phyloP scores from a whole-genome alignment of 2,329 filamentous ascomycete species.

The Pseudogymnoascus sp. region DNA sequence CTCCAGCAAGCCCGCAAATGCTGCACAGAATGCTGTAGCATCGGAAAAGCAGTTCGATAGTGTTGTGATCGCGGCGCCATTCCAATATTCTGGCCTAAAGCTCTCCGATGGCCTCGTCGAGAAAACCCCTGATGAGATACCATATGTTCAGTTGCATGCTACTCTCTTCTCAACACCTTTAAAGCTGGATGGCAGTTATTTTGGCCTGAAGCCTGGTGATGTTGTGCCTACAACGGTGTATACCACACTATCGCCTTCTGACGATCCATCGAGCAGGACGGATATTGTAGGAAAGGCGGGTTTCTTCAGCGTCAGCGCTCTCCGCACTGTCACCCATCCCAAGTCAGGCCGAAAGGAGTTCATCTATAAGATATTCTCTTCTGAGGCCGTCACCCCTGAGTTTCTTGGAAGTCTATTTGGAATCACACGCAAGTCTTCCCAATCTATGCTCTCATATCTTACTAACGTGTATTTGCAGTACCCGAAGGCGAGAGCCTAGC shows the following conservation, averaged over 20 bases:
- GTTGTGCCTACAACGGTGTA: slow-evolving; percentile 66
- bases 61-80: slow-evolving; percentile 74
- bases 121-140: slow-evolving; percentile 63
- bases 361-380: slow-evolving; percentile 59
- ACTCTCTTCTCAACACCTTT: slow-evolving; percentile 78
- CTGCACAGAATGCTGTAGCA: neutral
- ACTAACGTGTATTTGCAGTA: slow-evolving; percentile 12
- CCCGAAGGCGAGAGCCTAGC: slow-evolving; percentile 18
- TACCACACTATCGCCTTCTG: slow-evolving; percentile 57
- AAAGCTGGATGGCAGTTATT: slow-evolving; percentile 62
- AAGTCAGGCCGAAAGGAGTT: slow-evolving; percentile 45
- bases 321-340: slow-evolving; percentile 57
- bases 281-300: slow-evolving; percentile 62
- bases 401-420: slow-evolving; percentile 48
- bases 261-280: slow-evolving; percentile 31
- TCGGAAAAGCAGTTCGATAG: slow-evolving; percentile 53
- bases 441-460: slow-evolving; percentile 10
- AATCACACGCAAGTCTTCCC: slow-evolving; percentile 17
- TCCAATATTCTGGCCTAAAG: slow-evolving; percentile 68
- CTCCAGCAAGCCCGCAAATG: slow-evolving; percentile 19
- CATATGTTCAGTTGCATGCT: slow-evolving; percentile 80
- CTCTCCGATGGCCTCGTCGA: slow-evolving; percentile 59
- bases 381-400: slow-evolving; percentile 41
- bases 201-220: slow-evolving; percentile 53
- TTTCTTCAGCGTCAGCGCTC: slow-evolving; percentile 80